Evolutionary conservation across 2,329 filamentous ascomycete species (phyloP), one percentile per base, ranked within the genome.

Genomic region (Colletotrichum tropicicola): DNA sequence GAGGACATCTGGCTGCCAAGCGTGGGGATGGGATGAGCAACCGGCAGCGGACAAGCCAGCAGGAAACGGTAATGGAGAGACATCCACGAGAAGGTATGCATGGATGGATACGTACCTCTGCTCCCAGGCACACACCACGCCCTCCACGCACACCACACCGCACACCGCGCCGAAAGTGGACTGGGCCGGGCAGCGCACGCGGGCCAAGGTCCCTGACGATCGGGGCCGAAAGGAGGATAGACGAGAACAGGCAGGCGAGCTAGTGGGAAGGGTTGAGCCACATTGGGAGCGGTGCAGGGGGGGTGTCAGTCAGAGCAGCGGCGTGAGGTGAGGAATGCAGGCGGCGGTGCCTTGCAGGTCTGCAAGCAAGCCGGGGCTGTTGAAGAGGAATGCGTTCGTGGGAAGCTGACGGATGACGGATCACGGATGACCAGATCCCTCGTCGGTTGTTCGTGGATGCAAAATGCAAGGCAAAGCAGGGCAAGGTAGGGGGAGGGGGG

Each of bases 151-250:
- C 59, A 47, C 51, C 32, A 25, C 44, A 54, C 23, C 30, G 23
- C 39, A 55, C 52, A 57, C 41, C 32, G 49, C n/a, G n/a, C n/a
- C n/a, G n/a, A n/a, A n/a, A n/a, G n/a, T n/a, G 44, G 37, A 58
- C 52, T 51, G 53, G 59, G 23, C 41, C 41, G 48, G 56, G 61
- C 48, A 65, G 55, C 32, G 41, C 61, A 65, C 48, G 48, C 48
- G 49, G 43, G 61, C 56, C 48, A 65, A 65, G 56, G 61, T 65
- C 61, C 61, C 61, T 65, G 61, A 65, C 61, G 61, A 65, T 65
- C 61, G 48, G 57, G 48, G 48, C 61, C 43, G 25, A 59, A 65
- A 49, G 41, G 27, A 60, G 61, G 48, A 60, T 65, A 65, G 61
- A 45, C 41, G 41, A 56, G 28, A 37, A 47, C 41, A 54, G 51